These are phyloP conservation scores for Xylogone sp. DNA, from an alignment of 2,329 filamentous ascomycete genomes.

Conservation along the genomic window DNA sequence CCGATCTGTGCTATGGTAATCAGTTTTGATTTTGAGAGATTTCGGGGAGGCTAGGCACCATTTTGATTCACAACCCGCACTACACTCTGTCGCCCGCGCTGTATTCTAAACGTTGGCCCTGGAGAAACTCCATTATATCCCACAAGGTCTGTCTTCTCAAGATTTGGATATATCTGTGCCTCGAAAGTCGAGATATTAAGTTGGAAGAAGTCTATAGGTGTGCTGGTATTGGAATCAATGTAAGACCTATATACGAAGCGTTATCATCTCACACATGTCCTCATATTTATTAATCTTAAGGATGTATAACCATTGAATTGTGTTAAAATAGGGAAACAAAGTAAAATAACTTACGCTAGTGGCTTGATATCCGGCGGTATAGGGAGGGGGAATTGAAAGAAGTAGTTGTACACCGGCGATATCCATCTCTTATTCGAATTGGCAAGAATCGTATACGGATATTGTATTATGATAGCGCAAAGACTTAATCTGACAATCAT, in stretches of 20 bases:
- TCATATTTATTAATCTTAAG: no score
- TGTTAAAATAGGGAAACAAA: neutral
- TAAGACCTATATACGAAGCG: slow-evolving; percentile 2
- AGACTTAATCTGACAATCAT: neutral
- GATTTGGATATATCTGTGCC: slow-evolving; percentile 38
- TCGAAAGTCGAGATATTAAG: slow-evolving; percentile 36
- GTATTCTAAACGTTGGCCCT: slow-evolving; percentile 49
- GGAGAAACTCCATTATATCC: slow-evolving; percentile 54
- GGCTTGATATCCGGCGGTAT: slow-evolving; percentile 10
- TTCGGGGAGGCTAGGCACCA: neutral
- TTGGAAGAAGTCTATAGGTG: slow-evolving; percentile 42
- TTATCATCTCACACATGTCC: neutral
- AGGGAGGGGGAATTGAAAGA: slow-evolving; percentile 15
- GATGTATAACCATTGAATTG: no score
- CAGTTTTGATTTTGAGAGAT: neutral
- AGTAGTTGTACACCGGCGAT: slow-evolving; percentile 13
- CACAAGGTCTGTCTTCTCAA: slow-evolving; percentile 33
- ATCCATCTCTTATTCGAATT: neutral
- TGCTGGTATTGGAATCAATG: slow-evolving; percentile 12
- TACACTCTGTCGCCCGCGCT: slow-evolving; percentile 45
- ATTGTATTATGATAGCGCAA: neutral
- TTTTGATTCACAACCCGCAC: slow-evolving; percentile 24
- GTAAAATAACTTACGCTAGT: slow-evolving; percentile 1
- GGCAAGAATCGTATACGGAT: neutral
- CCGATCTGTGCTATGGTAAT: neutral